Conservation (phyloP, 768 basidiomycete species). For the Daedaleopsis sinensis region DNA sequence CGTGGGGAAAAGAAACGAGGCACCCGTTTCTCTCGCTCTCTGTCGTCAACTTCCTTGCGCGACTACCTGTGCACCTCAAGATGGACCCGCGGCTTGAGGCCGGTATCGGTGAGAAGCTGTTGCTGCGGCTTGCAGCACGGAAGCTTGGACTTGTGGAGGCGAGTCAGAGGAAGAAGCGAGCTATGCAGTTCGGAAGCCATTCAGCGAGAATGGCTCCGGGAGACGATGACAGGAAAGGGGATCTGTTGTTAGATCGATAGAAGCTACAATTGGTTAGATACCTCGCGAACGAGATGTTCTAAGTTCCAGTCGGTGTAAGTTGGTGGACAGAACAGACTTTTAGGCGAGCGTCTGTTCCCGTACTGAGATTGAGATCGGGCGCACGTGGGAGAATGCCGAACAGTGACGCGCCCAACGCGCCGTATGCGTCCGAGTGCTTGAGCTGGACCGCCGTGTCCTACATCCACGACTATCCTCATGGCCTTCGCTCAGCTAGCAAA, state of each 20-base stretch:
- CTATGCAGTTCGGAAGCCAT: constrained; percentile 96
- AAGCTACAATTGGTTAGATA: neutral
- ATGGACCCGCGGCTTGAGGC: constrained; percentile 71
- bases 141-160: constrained; percentile 79
- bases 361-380: constrained; percentile 6
- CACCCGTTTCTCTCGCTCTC: constrained; percentile 88
- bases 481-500: constrained; percentile 51
- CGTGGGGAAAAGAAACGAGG: constrained; percentile 88
- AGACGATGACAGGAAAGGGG: constrained; percentile 54
- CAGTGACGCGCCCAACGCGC: constrained; percentile 11
- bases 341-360: too few relatives aligned
- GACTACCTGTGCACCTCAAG: constrained; percentile 81
- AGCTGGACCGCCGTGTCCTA: neutral
- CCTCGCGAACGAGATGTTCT: too few relatives aligned
- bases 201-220: constrained; percentile 81
- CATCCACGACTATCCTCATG: constrained; percentile 40
- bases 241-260: constrained; percentile 30
- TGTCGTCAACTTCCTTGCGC: constrained; percentile 76
- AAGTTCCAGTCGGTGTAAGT: too few relatives aligned
- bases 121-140: constrained; percentile 72
- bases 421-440: neutral
- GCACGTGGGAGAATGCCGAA: constrained; percentile 17
- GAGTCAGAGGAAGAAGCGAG: constrained; percentile 80
- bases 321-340: too few relatives aligned
- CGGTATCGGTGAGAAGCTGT: constrained; percentile 89